Base-by-base conservation (phyloP, 2,329 filamentous ascomycete genomes). In the Fusarium coffeatum region DNA sequence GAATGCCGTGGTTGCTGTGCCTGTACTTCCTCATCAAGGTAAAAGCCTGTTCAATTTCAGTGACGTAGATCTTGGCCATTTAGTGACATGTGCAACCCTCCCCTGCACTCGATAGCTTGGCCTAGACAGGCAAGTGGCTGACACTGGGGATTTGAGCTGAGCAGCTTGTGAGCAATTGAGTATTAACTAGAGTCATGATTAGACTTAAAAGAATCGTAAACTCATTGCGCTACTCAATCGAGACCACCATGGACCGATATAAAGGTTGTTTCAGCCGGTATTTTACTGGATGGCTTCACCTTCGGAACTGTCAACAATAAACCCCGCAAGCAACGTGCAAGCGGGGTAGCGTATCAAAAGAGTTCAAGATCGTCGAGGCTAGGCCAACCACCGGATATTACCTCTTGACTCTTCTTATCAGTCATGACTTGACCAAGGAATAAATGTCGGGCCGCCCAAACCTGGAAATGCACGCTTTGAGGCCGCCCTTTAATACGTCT, bases 371-470 rank as follows among this genome's bases (percentile, higher is more conserved):
- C 67, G 57, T 22, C 67, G 20, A 43, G 32, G 1, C 46, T 23
- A 47, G 45, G 42, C 66, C 57, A 46, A 63, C 50, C 49, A 63
- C 55, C 55, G 55, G 47, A 66, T 46, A 61, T 61, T 60, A 65
- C 55, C 55, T 54, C 27, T 32, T 32, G 10, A 28, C 15, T n/a
- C 23, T 8, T 45, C 37, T 15, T 40, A 54, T 55, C 61, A 59
- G 47, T 49, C 61, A 59, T 10, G 16, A 41, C 40, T 20, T 54
- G 30, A 30, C 22, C n/a, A 42, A 51, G 67, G 66, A 53, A 56
- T 27, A 70, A 70, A n/a, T 28, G 32, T 64, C 67, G 67, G 67
- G 50, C 67, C 67, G 67, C 22, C 37, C 8, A 2, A 48, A 46
- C 49, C 28, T 51, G 45, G 23, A 23, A 27, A 10, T 12, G 37